A percentile compares a stretch with the other conserved stretches of the same genome.
phyloP scores from a whole-genome alignment of 169 alveolate genomes.

The Besnoitia besnoiti region DNA sequence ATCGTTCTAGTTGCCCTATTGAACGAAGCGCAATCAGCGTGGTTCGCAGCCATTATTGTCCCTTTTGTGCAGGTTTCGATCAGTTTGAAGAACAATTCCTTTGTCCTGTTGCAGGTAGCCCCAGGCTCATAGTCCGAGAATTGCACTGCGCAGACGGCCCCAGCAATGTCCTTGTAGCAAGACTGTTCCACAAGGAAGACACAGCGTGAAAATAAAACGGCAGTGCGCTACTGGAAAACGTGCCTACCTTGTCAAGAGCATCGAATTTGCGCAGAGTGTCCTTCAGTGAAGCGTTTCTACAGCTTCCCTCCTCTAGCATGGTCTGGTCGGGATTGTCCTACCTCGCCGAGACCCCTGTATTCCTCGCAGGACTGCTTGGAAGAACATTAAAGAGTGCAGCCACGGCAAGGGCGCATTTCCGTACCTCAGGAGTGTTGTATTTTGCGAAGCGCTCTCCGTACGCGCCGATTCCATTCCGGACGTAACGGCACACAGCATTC shows the following conservation, averaged over 20 bases:
- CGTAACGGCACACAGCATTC: conserved; percentile 66
- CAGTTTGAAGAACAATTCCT: conserved; percentile 35
- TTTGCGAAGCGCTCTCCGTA: conserved; percentile 62
- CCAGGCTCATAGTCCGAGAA: conserved; percentile 50
- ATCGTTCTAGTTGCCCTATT: conserved; percentile 27
- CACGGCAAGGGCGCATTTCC: not conserved
- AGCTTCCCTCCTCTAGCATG: too few relatives aligned
- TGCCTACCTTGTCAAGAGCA: not conserved
- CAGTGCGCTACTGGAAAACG: not conserved
- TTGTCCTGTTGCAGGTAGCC: conserved; percentile 7
- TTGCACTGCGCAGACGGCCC: conserved; percentile 49
- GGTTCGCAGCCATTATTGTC: conserved; percentile 42
- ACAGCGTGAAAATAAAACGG: too few relatives aligned
- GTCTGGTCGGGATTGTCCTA: not conserved
- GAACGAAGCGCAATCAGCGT: conserved; percentile 47
- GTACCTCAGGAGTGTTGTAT: conserved; percentile 38
- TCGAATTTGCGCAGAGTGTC: not conserved
- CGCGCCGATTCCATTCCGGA: conserved; percentile 43
- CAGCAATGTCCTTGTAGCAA: conserved; percentile 55
- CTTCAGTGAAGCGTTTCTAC: too few relatives aligned
- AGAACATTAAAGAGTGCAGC: not conserved
- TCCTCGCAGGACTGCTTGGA: not conserved
- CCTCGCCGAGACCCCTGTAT: conserved; percentile 17
- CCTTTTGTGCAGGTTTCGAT: conserved; percentile 32
- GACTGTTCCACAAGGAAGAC: not conserved